Base-by-base conservation (phyloP, 2,329 filamentous ascomycete species). In the Cucurbitaria berberidis region DNA sequence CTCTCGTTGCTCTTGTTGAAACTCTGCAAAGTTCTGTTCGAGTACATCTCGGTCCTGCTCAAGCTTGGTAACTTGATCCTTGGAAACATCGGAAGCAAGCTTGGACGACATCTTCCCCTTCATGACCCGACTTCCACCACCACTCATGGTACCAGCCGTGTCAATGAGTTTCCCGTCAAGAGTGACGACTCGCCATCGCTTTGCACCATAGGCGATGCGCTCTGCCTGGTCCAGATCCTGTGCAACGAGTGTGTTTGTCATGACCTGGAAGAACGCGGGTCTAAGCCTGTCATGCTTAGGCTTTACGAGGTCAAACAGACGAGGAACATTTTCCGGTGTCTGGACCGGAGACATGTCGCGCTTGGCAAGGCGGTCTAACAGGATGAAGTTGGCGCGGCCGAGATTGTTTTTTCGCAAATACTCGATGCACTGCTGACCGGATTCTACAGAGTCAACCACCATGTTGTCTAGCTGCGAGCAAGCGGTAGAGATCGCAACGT, bases 71-170 rank as follows among this genome's bases (percentile, higher is more conserved):
- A 99, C 93, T 68, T 96, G 90, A 62, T 98, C 93, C 74, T 91
- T 93, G 45, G 87, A 89, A 15, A 89, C 89, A 52, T 96, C 91
- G 1, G 90, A 85, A n/a, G 90, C 88, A 40, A 96, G 86, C 76
- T 96, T 98, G 10, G 93, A 96, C 0, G 93, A 98, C 96, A 99
- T 99, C 51, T 92, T 86, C 0, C 96, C 96, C 70, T 88, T 91
- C 66, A 93, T 93, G 51, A 95, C 90, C 15, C 90, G 90, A 40
- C 86, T 93, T 51, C 95, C 95, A 81, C 95, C 95, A 80, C 95
- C 95, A 53, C 91, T 96, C 95, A 99, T 98, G 30, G 95, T 98
- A 81, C 95, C 95, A 1, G 93, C 97, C 73, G 96, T 96, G 78
- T 99, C 95, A 63, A 99, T 98, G 46, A 99, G 83, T 74, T 97